Conservation (phyloP, 768 basidiomycete species). For the Rhizopogon sp. region DNA sequence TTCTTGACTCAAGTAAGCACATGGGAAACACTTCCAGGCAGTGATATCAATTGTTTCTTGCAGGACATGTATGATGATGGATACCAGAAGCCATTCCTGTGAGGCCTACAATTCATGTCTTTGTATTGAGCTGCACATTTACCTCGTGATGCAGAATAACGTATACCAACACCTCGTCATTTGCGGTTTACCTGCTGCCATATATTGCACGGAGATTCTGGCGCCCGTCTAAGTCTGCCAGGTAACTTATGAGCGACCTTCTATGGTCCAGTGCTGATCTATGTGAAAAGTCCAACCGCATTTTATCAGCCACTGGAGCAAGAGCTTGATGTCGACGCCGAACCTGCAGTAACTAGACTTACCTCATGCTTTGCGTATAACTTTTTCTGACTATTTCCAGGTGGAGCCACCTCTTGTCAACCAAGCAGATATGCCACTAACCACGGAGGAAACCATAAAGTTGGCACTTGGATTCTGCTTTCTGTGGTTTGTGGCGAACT, state of each 20-base stretch:
- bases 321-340: conserved; percentile 8
- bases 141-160: conserved; percentile 55
- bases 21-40: neutral
- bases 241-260: conserved; percentile 7
- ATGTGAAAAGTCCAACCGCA: conserved; percentile 5
- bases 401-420: neutral
- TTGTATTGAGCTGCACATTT: neutral
- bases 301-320: conserved; percentile 21
- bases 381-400: neutral
- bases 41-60: conserved; percentile 5
- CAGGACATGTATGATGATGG: conserved; percentile 56
- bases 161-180: conserved; percentile 89
- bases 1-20: conserved; percentile 74
- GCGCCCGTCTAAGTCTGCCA: conserved; percentile 2
- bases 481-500: conserved; percentile 94
- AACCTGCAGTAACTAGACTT: conserved; percentile 11
- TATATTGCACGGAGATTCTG: conserved; percentile 34
- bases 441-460: conserved; percentile 63
- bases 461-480: conserved; percentile 81
- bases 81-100: conserved; percentile 90
- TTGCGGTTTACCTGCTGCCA: conserved; percentile 76
- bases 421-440: conserved; percentile 39
- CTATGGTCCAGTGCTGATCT: neutral
- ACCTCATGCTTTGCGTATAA: neutral
- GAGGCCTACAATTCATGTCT: conserved; percentile 15